These are phyloP conservation scores for Lanzia echinophila DNA, from an alignment of 2,329 filamentous ascomycete species.

Conservation along the genomic window DNA sequence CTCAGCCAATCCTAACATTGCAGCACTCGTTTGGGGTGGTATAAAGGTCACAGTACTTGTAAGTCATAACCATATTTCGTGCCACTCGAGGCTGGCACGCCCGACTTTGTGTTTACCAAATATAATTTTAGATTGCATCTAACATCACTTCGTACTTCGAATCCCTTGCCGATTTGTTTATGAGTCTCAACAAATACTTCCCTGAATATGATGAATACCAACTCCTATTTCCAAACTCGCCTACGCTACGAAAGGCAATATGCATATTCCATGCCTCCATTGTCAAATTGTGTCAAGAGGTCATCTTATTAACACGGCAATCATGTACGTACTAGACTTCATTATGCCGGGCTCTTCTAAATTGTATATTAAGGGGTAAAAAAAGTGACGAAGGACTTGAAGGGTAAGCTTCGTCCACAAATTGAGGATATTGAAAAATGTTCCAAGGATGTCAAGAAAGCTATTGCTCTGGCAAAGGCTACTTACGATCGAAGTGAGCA, in stretches of 20 bases:
- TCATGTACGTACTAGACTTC: no score
- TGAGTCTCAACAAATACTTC: conserved; percentile 31
- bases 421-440: conserved; percentile 11
- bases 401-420: conserved; percentile 11
- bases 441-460: conserved; percentile 15
- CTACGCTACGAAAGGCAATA: background rate
- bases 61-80: background rate
- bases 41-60: conserved; percentile 36
- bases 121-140: conserved; percentile 13
- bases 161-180: conserved; percentile 20
- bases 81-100: no score
- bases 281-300: no score
- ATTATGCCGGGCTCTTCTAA: no score
- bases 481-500: no score
- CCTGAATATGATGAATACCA: conserved; percentile 35
- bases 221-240: conserved; percentile 32
- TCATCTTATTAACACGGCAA: no score
- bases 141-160: conserved; percentile 34
- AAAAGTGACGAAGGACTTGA: no score
- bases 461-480: conserved; percentile 5
- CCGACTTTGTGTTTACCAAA: no score
- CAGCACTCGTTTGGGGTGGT: conserved; percentile 39
- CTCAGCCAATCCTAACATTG: conserved; percentile 33
- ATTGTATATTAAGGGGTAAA: no score
- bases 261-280: no score